Evolutionary conservation across 2,329 filamentous ascomycete genomes (phyloP).

Genomic region (Cercospora janseana): DNA sequence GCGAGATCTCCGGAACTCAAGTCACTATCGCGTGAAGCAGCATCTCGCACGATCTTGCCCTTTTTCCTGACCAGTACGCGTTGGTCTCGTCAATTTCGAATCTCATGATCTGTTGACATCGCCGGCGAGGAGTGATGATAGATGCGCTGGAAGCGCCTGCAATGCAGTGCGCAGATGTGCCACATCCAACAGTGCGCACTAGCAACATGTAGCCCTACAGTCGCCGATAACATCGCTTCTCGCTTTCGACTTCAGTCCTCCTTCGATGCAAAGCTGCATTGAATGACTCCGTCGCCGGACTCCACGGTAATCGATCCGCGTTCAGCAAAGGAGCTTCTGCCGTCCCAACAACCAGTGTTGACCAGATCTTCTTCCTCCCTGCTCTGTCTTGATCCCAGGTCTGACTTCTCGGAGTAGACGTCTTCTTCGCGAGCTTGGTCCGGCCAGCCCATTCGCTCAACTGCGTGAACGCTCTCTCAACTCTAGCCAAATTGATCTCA

Average conservation of each 20-base stretch:
- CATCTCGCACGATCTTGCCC: too few species aligned
- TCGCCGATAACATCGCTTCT: constrained; percentile 1
- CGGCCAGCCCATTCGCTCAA: constrained; percentile 2
- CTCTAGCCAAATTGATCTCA: constrained; percentile 1
- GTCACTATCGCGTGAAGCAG: too few species aligned
- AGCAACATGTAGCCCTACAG: neutral
- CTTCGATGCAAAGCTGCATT: neutral
- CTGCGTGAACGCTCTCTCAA: constrained; percentile 1
- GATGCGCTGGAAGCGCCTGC: too few species aligned
- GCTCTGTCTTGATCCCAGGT: neutral
- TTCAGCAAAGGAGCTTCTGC: neutral
- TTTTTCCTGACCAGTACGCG: too few species aligned
- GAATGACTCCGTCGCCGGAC: constrained; percentile 1
- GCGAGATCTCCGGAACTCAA: too few species aligned
- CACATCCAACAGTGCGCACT: too few species aligned
- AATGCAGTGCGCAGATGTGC: too few species aligned
- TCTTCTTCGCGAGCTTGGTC: constrained; percentile 1
- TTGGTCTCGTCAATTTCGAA: too few species aligned
- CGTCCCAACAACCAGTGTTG: neutral
- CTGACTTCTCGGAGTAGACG: neutral
- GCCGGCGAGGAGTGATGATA: too few species aligned
- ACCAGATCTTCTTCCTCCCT: constrained; percentile 2
- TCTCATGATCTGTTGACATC: too few species aligned
- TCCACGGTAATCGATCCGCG: neutral
- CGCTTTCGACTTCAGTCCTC: neutral